Conservation (phyloP, 2,329 filamentous ascomycete genomes). For the Cercospora zeina region DNA sequence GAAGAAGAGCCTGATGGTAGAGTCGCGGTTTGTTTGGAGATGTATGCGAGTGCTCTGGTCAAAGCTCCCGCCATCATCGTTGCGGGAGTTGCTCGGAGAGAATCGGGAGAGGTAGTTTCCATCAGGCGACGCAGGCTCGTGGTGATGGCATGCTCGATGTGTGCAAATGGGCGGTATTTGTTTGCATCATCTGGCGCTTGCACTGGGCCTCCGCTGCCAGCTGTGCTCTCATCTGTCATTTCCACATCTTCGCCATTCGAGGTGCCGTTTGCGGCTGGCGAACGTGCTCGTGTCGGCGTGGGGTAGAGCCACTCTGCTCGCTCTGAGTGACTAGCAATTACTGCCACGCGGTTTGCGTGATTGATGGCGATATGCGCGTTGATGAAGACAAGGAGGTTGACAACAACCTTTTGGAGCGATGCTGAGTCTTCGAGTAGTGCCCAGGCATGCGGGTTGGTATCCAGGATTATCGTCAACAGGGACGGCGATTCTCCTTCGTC, state of each 20-base stretch:
- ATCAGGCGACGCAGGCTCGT: constrained; percentile 73
- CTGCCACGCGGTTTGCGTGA: constrained; percentile 86
- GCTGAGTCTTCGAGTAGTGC: constrained; percentile 71
- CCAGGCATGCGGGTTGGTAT: constrained; percentile 97
- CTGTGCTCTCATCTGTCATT: constrained; percentile 32
- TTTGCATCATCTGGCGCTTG: constrained; percentile 60
- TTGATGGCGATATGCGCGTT: constrained; percentile 95
- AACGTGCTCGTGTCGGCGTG: constrained; percentile 41
- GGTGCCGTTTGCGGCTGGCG: constrained; percentile 25
- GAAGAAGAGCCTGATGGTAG: constrained; percentile 50
- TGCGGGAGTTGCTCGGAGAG: constrained; percentile 68
- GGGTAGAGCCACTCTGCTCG: constrained; percentile 90
- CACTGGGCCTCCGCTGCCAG: constrained; percentile 31
- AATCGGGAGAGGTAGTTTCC: constrained; percentile 61
- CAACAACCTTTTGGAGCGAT: constrained; percentile 78
- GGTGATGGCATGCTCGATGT: constrained; percentile 80
- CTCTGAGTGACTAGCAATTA: constrained; percentile 86
- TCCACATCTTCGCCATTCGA: constrained; percentile 41
- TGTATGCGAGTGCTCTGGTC: constrained; percentile 84
- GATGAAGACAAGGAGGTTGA: constrained; percentile 90
- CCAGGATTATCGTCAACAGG: constrained; percentile 84
- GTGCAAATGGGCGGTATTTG: constrained; percentile 89
- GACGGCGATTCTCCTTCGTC: constrained; percentile 61
- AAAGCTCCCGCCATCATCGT: constrained; percentile 90
- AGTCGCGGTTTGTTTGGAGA: constrained; percentile 70